Evolutionary conservation across 2,329 filamentous ascomycete genomes (phyloP).

Genomic region (Achaetomium macrosporum): DNA sequence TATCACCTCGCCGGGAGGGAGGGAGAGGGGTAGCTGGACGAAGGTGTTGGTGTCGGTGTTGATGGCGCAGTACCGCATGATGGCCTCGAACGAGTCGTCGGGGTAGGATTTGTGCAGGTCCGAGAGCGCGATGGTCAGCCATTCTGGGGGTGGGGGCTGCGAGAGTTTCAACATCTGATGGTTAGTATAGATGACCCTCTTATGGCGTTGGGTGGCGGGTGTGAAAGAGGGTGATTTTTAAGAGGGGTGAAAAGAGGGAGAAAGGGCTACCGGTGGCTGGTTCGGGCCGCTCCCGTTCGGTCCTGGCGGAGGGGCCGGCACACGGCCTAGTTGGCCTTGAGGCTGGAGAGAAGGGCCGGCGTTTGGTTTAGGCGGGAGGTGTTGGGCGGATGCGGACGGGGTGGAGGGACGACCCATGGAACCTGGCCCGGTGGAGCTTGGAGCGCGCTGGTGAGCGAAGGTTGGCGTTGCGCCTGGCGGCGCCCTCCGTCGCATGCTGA

Average conservation of each 20-base stretch:
- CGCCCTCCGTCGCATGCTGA: constrained; percentile 18
- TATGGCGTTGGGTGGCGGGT: not conserved
- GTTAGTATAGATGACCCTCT: not conserved
- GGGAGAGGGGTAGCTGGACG: constrained; percentile 39
- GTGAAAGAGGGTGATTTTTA: not conserved
- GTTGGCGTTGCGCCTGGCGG: constrained; percentile 20
- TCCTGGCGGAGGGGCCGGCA: constrained; percentile 54
- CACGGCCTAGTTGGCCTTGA: constrained; percentile 56
- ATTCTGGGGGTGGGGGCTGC: constrained; percentile 78
- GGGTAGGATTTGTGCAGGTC: constrained; percentile 67
- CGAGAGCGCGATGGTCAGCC: constrained; percentile 71
- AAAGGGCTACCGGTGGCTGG: constrained; percentile 47
- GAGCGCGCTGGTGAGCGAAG: constrained; percentile 41
- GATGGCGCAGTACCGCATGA: constrained; percentile 85
- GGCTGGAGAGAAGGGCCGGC: constrained; percentile 31
- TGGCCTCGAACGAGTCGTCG: constrained; percentile 76
- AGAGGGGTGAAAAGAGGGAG: constrained; percentile 19
- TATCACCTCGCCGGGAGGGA: constrained; percentile 43
- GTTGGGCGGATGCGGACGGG: constrained; percentile 32
- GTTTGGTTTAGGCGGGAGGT: constrained; percentile 23
- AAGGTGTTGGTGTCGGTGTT: constrained; percentile 64
- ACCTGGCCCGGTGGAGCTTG: constrained; percentile 37
- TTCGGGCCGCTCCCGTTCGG: constrained; percentile 8
- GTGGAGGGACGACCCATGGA: constrained; percentile 49
- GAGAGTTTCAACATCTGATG: not conserved